These are phyloP conservation scores for Pleurotus tuoliensis DNA, from an alignment of 768 basidiomycete genomes.

Conservation along the genomic window DNA sequence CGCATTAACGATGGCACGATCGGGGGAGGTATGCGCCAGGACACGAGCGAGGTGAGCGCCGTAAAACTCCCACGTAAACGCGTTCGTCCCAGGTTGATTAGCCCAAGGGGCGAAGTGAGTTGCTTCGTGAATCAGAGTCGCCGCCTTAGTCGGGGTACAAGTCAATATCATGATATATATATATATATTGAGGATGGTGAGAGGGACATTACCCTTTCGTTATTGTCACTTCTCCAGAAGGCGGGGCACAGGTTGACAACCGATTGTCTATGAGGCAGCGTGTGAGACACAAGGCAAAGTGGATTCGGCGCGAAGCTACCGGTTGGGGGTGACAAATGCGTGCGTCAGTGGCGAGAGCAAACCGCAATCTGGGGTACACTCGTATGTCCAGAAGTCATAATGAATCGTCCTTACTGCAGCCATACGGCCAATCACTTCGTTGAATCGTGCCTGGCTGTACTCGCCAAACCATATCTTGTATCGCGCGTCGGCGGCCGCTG, in stretches of 20 bases:
- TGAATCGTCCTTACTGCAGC: neutral
- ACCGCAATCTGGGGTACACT: neutral
- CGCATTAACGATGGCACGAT: neutral
- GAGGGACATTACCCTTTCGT: neutral
- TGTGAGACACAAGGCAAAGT: neutral
- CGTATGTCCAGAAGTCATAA: neutral
- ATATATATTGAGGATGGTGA: neutral
- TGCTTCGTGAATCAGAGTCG: neutral
- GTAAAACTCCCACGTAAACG: neutral
- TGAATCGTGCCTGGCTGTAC: neutral
- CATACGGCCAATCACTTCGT: neutral
- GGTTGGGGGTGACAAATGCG: neutral
- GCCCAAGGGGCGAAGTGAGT: neutral
- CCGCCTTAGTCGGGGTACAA: neutral
- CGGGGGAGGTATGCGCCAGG: neutral
- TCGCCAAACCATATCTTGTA: constrained; percentile 5
- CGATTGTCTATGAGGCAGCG: neutral
- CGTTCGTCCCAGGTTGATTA: neutral
- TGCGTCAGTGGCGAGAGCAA: neutral
- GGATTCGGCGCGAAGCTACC: neutral
- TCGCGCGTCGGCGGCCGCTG: neutral
- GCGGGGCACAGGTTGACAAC: neutral
- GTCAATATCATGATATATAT: no score
- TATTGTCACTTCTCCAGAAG: neutral
- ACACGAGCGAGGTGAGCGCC: neutral